Base-by-base conservation (phyloP, 2,329 filamentous ascomycete genomes). In the Nannizziopsis barbatae region DNA sequence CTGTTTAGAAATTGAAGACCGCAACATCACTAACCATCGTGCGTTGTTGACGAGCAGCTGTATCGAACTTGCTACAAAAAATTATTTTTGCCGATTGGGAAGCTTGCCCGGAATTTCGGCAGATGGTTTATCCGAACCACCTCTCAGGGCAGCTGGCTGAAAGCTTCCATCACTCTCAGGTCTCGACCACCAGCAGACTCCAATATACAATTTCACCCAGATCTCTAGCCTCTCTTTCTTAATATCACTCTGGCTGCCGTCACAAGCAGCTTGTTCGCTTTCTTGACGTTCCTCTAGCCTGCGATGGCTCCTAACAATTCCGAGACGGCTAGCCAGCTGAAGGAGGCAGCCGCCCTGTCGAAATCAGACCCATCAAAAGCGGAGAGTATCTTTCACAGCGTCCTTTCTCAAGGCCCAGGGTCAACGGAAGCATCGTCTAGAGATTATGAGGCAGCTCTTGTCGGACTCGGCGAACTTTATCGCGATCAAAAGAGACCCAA, bases 401-500 rank as follows among this genome's bases (percentile, higher is more conserved):
- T 96, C 64, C 79, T 95, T 57, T 82, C 87, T 46, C 83, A 86
- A 69, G 81, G 86, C 33, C 88, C 89, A 17, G 85, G 86, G 45
- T 80, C 84, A 52, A 92, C 81, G 51, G 92, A 98, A 68, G 79
- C 83, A 33, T 86, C 89, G 51, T 81, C 90, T 57, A 83, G 85
- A 67, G 87, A 95, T 67, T 98, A 95, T 61, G 92, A 98, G 74
- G 76, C 77, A 57, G 88, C 92, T 20, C 70, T 98, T 65, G 78
- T 95, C 62, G 86, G 83, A 56, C 72, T 98, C 63, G 92, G 92
- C 60, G 85, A 93, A 77, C 76, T 96, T 57, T 95, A 95, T 69
- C 80, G 88, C 58, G 88, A 95, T 69, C 60, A 58, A 54, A 88
- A 83, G 70, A 86, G 85, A 66, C 75, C 83, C 59, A 75, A 92